Evolutionary conservation across 2,329 filamentous ascomycete species (phyloP), one percentile per base, ranked within the genome.

Genomic region (Monosporascus sp.): DNA sequence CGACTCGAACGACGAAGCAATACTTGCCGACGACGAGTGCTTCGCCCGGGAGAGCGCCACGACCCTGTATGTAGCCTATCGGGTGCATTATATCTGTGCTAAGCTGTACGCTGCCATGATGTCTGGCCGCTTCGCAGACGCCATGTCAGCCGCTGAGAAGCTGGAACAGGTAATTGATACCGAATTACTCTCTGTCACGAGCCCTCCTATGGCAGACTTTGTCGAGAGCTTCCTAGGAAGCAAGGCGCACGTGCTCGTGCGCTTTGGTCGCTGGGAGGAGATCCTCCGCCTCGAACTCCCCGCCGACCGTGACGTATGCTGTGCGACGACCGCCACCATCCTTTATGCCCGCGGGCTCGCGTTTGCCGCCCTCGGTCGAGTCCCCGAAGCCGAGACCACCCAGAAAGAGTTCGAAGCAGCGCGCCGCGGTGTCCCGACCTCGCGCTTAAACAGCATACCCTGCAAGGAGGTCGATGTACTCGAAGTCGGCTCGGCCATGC

Each of bases 21-120:
- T 49, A 3, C 17, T 52, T 5, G 57, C 55, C 11, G 57, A 59
- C 53, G 57, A 59, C 37, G 78, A 76, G 56, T 83, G 73, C 56
- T 66, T 82, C 2, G 64, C 67, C 1, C 66, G 70, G 9, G 66
- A 71, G 17, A 79, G 79, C 0, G 67, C 73, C 1, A 54, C 71
- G 51, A 81, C 80, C 57, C 82, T 83, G 64, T 83, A 83, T 63
- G 76, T 77, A 0, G 69, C 82, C 36, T 83, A 83, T 59, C 72
- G 80, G 19, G 72, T 76, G 50, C 81, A 83, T 59, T 71, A 83
- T 56, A 81, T 79, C 53, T 80, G 83, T 58, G 81, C 79, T 36
- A 71, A 76, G 3, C 74, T 82, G 48, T 83, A 83, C 59, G 79
- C 78, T n/a, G 79, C 80, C 7, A 81, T 83, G 79, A 79, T 83